Evolutionary conservation across 371 early-diverging fungal genomes (phyloP).

Genomic region (Mucor lusitanicus): DNA sequence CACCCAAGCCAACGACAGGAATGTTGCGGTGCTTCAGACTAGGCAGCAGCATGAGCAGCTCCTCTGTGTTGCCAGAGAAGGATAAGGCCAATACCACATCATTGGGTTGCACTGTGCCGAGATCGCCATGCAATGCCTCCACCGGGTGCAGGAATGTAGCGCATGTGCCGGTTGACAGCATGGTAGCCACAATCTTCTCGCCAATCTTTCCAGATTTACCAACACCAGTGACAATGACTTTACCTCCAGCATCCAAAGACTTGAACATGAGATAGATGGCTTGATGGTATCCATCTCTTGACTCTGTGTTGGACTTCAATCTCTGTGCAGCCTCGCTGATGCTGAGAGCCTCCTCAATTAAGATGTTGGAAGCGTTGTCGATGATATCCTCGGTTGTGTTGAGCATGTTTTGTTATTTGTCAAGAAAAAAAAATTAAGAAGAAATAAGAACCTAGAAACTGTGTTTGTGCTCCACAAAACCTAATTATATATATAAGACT

Average conservation of each 20-base stretch:
- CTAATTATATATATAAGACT: background rate
- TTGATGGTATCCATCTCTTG: conserved; percentile 40
- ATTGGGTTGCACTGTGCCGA: conserved; percentile 51
- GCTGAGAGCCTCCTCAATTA: conserved; percentile 38
- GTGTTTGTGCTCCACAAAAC: background rate
- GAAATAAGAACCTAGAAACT: background rate
- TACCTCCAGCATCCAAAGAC: conserved; percentile 45
- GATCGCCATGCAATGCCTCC: conserved; percentile 69
- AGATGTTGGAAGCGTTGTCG: conserved; percentile 23
- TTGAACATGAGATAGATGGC: conserved; percentile 43
- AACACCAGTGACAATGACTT: conserved; percentile 65
- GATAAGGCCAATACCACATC: conserved; percentile 65
- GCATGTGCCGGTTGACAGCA: conserved; percentile 59
- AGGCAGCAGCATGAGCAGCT: conserved; percentile 50
- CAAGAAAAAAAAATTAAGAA: background rate
- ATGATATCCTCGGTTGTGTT: conserved; percentile 20
- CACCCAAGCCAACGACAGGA: conserved; percentile 59
- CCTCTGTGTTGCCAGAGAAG: conserved; percentile 66
- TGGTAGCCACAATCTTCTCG: conserved; percentile 66
- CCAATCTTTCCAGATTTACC: conserved; percentile 69
- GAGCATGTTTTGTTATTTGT: conserved; percentile 8
- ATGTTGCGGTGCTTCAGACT: conserved; percentile 47
- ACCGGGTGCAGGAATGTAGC: conserved; percentile 65
- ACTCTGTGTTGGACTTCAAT: conserved; percentile 18
- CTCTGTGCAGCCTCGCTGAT: conserved; percentile 39